Evolutionary conservation across 805 yeast species (phyloP), one percentile per base, ranked within the genome.

Genomic region (Kregervanrija pseudodelftensis): DNA sequence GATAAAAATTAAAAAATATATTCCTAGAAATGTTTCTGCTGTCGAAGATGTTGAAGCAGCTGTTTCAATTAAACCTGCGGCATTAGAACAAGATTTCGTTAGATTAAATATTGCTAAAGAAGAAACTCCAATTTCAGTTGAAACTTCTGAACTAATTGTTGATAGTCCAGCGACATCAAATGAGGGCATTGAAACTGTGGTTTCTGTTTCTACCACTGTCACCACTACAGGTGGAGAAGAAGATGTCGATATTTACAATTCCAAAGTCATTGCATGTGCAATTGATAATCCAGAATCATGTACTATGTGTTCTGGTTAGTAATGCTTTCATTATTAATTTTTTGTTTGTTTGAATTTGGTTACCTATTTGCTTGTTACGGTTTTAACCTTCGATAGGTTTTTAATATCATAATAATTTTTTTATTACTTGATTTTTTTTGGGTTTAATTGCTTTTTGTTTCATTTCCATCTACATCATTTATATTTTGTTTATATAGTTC

Each of bases 281-380:
- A 89, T 93, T 65, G 82, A 85, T 65, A 91, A 93, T 72, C 97
- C 97, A 48, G 98, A 87, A 70, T 80, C 98, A 41, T 91, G 99
- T 70, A 91, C 91, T 62, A 93, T 93, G 98, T 93, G 99, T 74
- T 91, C 98, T 48, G 98, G 98, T 72, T 93, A 70, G 67, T 33
- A 28, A 15, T 12, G 32, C 11, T 36, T 15, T 10, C 14, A 11
- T n/a, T 41, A 30, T 7, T 16, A n/a, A 3, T 11, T 40, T 28
- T 28, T 14, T 33, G 22, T 17, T 34, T 22, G 22, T 15, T 39
- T 31, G 30, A n/a, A 11, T 33, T 15, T 35, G 16, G 12, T 43
- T 38, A 30, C 33, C 22, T 8, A 13, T 13, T 22, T 42, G 15
- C 33, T 17, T 22, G 28, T 22, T 22, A 22, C 28, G 28, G 28